phyloP scores from a whole-genome alignment of 2,329 filamentous ascomycete species.

The Colletotrichum siamense region DNA sequence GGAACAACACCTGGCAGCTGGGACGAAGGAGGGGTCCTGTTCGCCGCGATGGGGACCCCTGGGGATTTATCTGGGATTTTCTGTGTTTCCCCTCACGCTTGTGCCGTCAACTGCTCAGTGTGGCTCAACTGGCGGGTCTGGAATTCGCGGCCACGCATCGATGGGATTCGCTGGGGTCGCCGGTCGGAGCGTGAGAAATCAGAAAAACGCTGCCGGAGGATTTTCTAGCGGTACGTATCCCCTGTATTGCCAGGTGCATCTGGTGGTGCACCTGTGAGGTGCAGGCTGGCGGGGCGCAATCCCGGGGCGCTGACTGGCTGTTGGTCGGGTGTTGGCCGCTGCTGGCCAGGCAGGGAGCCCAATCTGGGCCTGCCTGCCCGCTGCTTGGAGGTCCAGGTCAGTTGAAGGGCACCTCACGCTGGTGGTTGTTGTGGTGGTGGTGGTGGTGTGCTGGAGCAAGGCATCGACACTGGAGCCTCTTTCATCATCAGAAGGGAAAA shows the following conservation, averaged over 20 bases:
- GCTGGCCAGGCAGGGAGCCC: background rate
- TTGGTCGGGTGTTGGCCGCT: background rate
- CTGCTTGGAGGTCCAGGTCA: background rate
- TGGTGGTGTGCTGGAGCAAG: background rate
- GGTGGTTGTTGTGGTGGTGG: background rate
- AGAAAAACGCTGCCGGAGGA: background rate
- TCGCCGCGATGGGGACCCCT: background rate
- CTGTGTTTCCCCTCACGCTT: constrained; percentile 4
- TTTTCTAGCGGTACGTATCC: background rate
- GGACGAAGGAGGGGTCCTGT: background rate
- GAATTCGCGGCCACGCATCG: background rate
- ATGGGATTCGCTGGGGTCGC: background rate
- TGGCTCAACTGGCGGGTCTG: background rate
- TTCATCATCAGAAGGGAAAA: constrained; percentile 23
- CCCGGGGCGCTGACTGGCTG: background rate
- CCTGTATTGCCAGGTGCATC: background rate
- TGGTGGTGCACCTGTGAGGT: background rate
- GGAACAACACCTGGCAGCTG: background rate
- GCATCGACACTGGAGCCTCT: constrained; percentile 18
- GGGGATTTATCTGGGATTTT: background rate
- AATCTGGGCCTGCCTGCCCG: background rate
- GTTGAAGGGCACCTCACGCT: background rate
- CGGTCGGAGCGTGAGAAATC: constrained; percentile 4
- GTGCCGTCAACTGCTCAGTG: background rate
- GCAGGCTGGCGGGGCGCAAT: background rate